These are phyloP conservation scores for Protostelium mycophagum DNA, from an alignment of 78 protist genomes.

Conservation along the genomic window DNA sequence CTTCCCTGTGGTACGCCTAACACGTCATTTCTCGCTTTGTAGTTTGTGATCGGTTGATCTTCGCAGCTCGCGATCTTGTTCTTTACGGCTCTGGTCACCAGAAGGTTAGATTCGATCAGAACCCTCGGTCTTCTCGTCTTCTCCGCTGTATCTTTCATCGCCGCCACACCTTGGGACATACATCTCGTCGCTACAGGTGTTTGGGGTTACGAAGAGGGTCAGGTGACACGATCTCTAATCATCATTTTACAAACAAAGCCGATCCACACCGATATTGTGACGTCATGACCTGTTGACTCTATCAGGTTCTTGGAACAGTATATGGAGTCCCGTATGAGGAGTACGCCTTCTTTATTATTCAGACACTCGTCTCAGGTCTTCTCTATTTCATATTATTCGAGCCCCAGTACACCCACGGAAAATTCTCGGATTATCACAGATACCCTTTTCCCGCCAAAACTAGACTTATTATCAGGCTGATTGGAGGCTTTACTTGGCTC, in stretches of 20 bases:
- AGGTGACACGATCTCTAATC: background rate
- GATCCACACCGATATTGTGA: background rate
- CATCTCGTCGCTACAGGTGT: background rate
- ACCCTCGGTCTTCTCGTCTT: background rate
- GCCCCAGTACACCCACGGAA: background rate
- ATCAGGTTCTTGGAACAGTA: background rate
- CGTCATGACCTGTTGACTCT: background rate
- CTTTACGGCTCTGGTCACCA: background rate
- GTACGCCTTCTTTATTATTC: background rate
- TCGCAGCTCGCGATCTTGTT: background rate
- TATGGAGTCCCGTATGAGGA: background rate
- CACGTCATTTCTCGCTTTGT: background rate
- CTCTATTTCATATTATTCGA: background rate
- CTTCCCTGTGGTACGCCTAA: background rate
- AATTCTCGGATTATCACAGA: background rate
- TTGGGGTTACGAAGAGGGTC: background rate
- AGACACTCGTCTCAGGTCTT: background rate
- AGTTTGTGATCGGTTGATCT: no score
- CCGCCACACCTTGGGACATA: background rate
- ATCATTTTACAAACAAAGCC: background rate
- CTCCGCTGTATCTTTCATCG: background rate
- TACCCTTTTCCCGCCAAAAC: background rate
- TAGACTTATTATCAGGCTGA: background rate
- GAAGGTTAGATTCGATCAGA: background rate
- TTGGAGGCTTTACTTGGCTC: background rate